Conservation (phyloP, 2,329 filamentous ascomycete species). For the Fusarium longipes region DNA sequence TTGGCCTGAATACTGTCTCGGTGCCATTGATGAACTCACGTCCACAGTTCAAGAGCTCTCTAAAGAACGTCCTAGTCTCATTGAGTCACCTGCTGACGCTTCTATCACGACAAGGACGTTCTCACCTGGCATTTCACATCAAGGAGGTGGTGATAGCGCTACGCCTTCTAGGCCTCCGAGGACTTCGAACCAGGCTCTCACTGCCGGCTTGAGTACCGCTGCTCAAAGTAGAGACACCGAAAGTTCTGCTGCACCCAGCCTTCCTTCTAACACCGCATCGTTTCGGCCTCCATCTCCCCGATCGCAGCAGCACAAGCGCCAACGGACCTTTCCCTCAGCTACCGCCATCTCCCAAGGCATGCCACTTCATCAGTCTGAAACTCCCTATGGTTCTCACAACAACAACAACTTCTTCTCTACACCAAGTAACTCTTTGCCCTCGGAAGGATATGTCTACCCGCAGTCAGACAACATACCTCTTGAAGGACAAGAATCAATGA, state of each 20-base stretch:
- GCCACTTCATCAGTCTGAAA: background rate
- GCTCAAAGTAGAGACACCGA: background rate
- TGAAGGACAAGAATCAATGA: slow-evolving; percentile 51
- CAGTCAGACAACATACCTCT: slow-evolving; percentile 28
- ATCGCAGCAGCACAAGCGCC: slow-evolving; percentile 8
- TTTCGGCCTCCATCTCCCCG: background rate
- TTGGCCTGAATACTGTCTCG: slow-evolving; percentile 51
- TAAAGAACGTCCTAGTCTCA: slow-evolving; percentile 6
- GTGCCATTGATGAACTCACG: slow-evolving; percentile 49
- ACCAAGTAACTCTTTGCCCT: background rate
- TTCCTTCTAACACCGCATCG: background rate
- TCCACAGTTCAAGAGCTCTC: slow-evolving; percentile 46
- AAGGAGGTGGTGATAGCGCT: background rate
- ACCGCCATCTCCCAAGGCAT: background rate
- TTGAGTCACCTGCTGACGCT: slow-evolving; percentile 28
- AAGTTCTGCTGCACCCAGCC: background rate
- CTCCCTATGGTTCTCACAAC: background rate
- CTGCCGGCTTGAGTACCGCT: background rate
- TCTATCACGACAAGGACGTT: slow-evolving; percentile 16
- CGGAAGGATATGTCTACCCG: background rate
- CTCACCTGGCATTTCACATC: background rate
- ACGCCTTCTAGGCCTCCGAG: slow-evolving; percentile 12
- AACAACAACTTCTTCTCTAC: background rate
- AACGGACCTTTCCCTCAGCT: background rate
- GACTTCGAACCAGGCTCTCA: background rate